Base-by-base conservation (phyloP, 768 basidiomycete genomes). In the Lactifluus volemus region DNA sequence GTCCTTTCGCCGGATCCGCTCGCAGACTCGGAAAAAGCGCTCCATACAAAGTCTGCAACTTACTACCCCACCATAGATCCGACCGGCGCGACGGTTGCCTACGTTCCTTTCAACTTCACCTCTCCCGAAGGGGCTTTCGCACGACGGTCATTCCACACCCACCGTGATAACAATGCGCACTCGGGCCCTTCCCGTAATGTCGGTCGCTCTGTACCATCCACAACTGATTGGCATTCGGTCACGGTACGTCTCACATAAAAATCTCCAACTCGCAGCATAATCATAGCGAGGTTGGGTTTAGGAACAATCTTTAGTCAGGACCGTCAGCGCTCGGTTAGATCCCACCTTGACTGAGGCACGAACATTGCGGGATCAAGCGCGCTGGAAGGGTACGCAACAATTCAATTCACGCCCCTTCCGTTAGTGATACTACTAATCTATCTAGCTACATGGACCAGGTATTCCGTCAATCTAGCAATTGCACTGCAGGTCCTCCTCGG, bases 401-500 rank as follows among this genome's bases (percentile, higher is more conserved):
- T 25, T 47, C 25, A 15, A 21, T 38, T 42, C 4, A 4, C 38
- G 21, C 25, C 3, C 21, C 15, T 12, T 38, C n/a, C 32, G 6
- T n/a, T 19, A 36, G 5, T 19, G n/a, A 15, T 21, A n/a, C n/a
- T 5, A 51, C 12, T 4, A 34, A n/a, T 25, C 14, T 5, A 8
- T 36, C n/a, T 19, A 56, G 55, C 55, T 29, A 36, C 32, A 29
- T 56, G 34, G 55, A 11, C 21, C 9, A 25, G 3, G 19, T 61
- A 60, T 29, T 53, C 65, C 5, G 56, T 70, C 14, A 70, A 70
- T 49, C 34, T 64, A 10, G 68, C 68, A 7, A 67, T 69, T 41
- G 69, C 64, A 4, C 8, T 67, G 53, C 68, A 70, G 55, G 53
- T 70, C 34, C 15, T 68, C 30, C 34, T 70, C 5, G 68, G 64